Evolutionary conservation across 2,329 filamentous ascomycete genomes (phyloP).

Genomic region (Pseudogymnoascus pannorum): DNA sequence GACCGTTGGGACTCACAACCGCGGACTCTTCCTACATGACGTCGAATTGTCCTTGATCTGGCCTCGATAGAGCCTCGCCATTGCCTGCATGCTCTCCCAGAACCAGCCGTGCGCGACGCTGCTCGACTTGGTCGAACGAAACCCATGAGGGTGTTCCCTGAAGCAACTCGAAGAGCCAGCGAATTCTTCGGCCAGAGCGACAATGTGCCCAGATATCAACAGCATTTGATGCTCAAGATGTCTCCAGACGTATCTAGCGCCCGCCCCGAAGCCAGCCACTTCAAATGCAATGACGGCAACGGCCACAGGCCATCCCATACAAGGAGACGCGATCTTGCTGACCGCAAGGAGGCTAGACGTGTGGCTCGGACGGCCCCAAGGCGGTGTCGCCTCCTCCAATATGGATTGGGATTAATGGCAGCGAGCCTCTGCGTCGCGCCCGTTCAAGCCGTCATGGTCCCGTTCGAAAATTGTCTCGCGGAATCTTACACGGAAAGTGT

Average conservation of each 20-base stretch:
- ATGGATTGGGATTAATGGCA: constrained; percentile 16
- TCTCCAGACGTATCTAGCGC: neutral
- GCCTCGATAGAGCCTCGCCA: constrained; percentile 4
- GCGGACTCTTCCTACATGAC: neutral
- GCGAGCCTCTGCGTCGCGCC: constrained; percentile 30
- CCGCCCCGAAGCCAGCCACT: neutral
- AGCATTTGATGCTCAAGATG: constrained; percentile 1
- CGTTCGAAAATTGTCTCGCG: constrained; percentile 78
- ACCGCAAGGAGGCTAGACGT: neutral
- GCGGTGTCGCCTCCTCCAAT: neutral
- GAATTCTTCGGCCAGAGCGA: neutral
- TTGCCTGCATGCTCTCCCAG: constrained; percentile 6
- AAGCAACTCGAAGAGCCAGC: neutral
- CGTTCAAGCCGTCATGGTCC: constrained; percentile 57
- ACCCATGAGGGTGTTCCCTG: neutral
- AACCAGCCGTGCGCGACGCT: constrained; percentile 2
- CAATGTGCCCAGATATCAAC: neutral
- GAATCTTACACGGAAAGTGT: constrained; percentile 49
- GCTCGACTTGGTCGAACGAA: constrained; percentile 1
- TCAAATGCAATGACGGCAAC: neutral
- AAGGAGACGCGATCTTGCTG: neutral
- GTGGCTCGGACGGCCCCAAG: neutral
- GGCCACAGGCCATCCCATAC: neutral
- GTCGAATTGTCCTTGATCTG: constrained; percentile 3
- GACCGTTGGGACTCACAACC: neutral